phyloP scores from a whole-genome alignment of 2,329 filamentous ascomycete genomes.

The Aspergillus sp. region DNA sequence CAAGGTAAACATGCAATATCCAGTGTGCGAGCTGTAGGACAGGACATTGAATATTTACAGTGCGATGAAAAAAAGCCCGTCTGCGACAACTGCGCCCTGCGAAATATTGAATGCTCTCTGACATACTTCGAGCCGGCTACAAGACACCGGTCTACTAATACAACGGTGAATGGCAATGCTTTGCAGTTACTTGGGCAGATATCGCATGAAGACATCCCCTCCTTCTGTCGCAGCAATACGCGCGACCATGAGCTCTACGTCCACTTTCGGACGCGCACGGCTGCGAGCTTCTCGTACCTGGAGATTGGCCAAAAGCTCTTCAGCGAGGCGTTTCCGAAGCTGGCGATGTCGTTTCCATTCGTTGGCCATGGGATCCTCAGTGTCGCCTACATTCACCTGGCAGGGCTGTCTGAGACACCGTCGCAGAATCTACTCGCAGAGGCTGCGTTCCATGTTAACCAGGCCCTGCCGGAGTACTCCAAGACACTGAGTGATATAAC shows the following conservation, averaged over 20 bases:
- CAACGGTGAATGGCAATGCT: not conserved
- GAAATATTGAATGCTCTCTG: not conserved
- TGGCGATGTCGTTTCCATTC: not conserved
- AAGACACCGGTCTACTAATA: not conserved
- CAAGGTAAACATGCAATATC: too few species aligned
- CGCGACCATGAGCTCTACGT: constrained; percentile 6
- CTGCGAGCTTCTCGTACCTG: not conserved
- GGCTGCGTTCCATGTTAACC: not conserved
- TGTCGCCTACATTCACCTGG: constrained; percentile 3
- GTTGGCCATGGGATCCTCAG: constrained; percentile 2
- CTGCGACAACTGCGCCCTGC: constrained; percentile 2
- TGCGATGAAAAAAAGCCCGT: constrained; percentile 7
- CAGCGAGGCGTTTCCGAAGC: not conserved
- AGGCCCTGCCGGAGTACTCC: constrained; percentile 1
- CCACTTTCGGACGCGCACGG: constrained; percentile 1
- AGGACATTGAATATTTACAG: too few species aligned
- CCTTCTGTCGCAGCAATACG: constrained; percentile 3
- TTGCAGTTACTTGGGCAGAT: not conserved
- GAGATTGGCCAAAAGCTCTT: not conserved
- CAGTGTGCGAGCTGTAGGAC: too few species aligned
- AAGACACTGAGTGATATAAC: not conserved
- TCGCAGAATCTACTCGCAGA: not conserved
- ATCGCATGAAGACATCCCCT: not conserved
- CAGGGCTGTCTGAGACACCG: not conserved
- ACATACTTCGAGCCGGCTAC: not conserved